phyloP scores from a whole-genome alignment of 176 grass and related monocot species.

The Bolboschoenus planiculmis region DNA sequence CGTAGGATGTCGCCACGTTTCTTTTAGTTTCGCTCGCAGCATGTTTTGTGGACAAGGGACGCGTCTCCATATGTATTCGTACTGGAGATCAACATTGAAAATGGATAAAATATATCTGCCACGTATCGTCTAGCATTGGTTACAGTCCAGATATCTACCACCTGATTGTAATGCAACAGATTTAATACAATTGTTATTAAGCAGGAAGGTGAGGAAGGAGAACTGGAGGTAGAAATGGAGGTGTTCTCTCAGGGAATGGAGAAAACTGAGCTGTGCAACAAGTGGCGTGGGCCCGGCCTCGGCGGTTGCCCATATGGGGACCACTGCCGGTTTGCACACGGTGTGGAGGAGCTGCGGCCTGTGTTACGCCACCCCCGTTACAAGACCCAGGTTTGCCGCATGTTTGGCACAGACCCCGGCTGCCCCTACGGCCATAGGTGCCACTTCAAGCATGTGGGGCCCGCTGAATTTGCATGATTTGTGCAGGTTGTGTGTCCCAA shows the following conservation, averaged over 20 bases:
- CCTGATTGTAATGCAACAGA: conserved; percentile 6
- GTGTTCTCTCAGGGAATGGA: conserved; percentile 50
- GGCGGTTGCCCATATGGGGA: conserved; percentile 43
- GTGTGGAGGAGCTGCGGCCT: conserved; percentile 64
- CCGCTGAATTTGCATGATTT: neutral
- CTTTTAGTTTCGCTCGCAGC: neutral
- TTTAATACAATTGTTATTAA: conserved; percentile 11
- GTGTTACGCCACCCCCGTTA: conserved; percentile 81
- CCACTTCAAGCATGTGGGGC: conserved; percentile 42
- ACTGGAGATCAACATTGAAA: neutral
- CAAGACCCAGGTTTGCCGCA: conserved; percentile 66
- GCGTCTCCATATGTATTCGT: neutral
- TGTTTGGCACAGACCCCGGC: conserved; percentile 36
- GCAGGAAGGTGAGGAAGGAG: conserved; percentile 34
- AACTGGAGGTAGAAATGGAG: conserved; percentile 54
- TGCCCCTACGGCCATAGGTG: conserved; percentile 87
- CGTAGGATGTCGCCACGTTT: neutral
- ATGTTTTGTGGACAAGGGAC: neutral
- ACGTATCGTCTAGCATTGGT: neutral
- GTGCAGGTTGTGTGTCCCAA: neutral
- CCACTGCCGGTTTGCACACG: conserved; percentile 79
- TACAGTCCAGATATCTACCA: neutral
- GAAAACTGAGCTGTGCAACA: conserved; percentile 95
- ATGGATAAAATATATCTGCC: neutral
- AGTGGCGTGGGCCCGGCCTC: conserved; percentile 31